Conservation (phyloP, 306 rosid genomes). For the Lathyrus aphaca region DNA sequence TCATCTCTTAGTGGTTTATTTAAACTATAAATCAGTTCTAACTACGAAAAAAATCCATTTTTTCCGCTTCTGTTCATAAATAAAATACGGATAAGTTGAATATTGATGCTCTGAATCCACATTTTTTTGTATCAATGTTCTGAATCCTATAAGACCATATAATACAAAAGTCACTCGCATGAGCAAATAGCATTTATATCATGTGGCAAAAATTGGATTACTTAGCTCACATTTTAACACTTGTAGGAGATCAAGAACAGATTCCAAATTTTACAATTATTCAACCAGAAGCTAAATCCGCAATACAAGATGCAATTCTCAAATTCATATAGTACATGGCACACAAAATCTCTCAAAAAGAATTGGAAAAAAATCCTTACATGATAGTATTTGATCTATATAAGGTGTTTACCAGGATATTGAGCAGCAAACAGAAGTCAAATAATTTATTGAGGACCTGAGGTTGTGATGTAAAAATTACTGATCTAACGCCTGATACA, state of each 20-base stretch:
- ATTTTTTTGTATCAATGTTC: neutral
- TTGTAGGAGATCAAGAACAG: conserved; percentile 29
- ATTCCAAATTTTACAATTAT: conserved; percentile 31
- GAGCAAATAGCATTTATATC: conserved; percentile 19
- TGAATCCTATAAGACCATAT: conserved; percentile 1
- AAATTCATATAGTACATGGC: conserved; percentile 30
- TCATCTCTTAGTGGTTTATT: neutral
- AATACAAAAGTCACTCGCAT: neutral
- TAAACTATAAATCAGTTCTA: conserved; percentile 6
- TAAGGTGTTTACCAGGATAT: conserved; percentile 37
- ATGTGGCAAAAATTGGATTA: conserved; percentile 24
- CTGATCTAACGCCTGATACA: conserved; percentile 31
- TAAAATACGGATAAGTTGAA: neutral
- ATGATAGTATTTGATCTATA: conserved; percentile 42
- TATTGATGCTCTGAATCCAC: conserved; percentile 15
- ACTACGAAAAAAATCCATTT: neutral
- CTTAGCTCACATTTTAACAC: conserved; percentile 15
- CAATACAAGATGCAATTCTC: conserved; percentile 36
- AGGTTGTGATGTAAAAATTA: conserved; percentile 21
- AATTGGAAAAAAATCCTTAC: conserved; percentile 23
- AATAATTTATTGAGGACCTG: conserved; percentile 22
- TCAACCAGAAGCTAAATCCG: conserved; percentile 30
- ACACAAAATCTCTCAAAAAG: conserved; percentile 35
- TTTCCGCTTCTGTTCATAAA: neutral
- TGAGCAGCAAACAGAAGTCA: conserved; percentile 36